Conservation (phyloP, 768 basidiomycete genomes). For the Tylopilus sp. region DNA sequence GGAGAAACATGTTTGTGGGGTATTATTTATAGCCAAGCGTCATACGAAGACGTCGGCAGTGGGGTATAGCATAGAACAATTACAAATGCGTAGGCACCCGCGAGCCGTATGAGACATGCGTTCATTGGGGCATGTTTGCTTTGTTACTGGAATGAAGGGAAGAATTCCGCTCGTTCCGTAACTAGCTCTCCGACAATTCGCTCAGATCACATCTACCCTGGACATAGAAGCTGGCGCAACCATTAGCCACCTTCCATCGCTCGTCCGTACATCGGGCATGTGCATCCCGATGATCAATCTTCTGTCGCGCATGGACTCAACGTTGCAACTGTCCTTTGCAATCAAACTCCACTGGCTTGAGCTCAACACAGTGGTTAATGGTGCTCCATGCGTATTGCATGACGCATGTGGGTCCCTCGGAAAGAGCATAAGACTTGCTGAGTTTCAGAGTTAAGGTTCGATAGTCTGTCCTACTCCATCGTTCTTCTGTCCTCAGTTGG, state of each 20-base stretch:
- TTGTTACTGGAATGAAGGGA: constrained; percentile 12
- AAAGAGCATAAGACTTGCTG: background rate
- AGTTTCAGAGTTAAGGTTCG: constrained; percentile 17
- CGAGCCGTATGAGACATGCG: background rate
- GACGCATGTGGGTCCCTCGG: background rate
- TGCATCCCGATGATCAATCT: constrained; percentile 26
- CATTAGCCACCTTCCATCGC: constrained; percentile 9
- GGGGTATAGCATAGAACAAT: background rate
- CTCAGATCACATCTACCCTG: constrained; percentile 17
- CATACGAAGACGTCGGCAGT: background rate
- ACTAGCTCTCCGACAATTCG: constrained; percentile 1
- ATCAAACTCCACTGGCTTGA: constrained; percentile 6
- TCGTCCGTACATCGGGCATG: constrained; percentile 11
- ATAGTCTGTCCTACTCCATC: constrained; percentile 13
- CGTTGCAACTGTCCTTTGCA: constrained; percentile 19
- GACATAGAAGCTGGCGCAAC: constrained; percentile 6
- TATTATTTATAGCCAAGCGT: background rate
- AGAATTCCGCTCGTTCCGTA: constrained; percentile 14
- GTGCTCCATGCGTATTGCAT: background rate
- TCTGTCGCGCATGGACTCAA: constrained; percentile 21
- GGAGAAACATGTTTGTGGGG: background rate
- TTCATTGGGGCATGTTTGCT: constrained; percentile 1
- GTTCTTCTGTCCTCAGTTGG: background rate
- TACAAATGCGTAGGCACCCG: background rate
- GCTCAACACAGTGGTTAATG: constrained; percentile 1